Percentiles rank a stretch among this genome's conserved stretches.
These are phyloP conservation scores for Rhizodiscina lignyota DNA, from an alignment of 495 filamentous ascomycete species.

Conservation along the genomic window DNA sequence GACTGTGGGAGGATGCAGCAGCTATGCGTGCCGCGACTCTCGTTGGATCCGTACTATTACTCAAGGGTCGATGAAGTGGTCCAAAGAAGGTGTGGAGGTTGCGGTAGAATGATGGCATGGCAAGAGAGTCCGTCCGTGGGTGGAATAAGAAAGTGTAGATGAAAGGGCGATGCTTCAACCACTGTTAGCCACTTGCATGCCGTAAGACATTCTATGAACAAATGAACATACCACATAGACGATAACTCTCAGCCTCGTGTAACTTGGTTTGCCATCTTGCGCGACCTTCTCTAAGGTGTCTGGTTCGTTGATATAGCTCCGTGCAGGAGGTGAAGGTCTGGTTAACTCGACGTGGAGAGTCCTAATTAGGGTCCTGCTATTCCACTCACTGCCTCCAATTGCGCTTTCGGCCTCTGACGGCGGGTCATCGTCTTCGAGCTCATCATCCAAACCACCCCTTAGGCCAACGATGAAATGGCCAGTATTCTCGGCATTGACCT, in stretches of 20 bases:
- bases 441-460: constrained; percentile 37
- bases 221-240: constrained; percentile 40
- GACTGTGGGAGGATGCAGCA: constrained; percentile 14
- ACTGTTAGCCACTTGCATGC: too few species aligned
- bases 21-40: constrained; percentile 33
- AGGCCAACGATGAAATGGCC: constrained; percentile 62
- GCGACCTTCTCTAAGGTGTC: too few species aligned
- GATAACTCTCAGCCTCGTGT: constrained; percentile 47
- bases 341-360: constrained; percentile 29
- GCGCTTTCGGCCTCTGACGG: constrained; percentile 25
- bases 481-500: constrained; percentile 17
- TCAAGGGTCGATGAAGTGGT: constrained; percentile 57
- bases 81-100: constrained; percentile 67
- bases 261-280: too few species aligned
- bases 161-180: constrained; percentile 52
- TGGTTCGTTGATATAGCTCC: too few species aligned
- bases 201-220: too few species aligned
- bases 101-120: constrained; percentile 55
- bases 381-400: constrained; percentile 14
- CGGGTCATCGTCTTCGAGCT: constrained; percentile 15
- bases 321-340: too few species aligned
- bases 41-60: constrained; percentile 43
- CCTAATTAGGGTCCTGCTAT: constrained; percentile 30
- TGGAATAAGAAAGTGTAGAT: constrained; percentile 84
- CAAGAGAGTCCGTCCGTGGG: constrained; percentile 45